phyloP scores from a whole-genome alignment of 305 asterid species.

The Caryopteris hybrid region DNA sequence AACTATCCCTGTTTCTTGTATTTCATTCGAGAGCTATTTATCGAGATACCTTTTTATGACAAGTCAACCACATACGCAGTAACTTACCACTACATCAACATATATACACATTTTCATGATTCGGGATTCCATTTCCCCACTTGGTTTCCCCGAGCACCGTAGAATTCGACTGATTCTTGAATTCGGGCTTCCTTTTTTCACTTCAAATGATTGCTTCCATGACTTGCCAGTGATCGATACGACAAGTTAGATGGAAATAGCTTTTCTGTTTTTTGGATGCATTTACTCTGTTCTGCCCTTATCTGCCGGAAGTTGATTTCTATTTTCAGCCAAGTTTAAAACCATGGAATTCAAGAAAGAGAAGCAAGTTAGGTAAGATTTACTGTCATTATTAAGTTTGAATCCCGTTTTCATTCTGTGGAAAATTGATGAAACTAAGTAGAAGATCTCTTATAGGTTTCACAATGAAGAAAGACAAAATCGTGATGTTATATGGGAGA shows the following conservation, averaged over 20 bases:
- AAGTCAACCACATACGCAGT: constrained; percentile 29
- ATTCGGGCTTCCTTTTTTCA: background rate
- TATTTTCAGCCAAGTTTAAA: background rate
- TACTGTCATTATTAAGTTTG: background rate
- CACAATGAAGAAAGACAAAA: constrained; percentile 41
- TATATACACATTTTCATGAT: constrained; percentile 14
- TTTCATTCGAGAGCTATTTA: constrained; percentile 12
- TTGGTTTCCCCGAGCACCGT: background rate
- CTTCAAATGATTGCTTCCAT: background rate
- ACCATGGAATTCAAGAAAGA: constrained; percentile 50
- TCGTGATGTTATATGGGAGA: constrained; percentile 42
- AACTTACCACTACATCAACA: constrained; percentile 11
- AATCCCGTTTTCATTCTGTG: background rate
- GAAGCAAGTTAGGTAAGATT: constrained; percentile 48
- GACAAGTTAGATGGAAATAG: background rate
- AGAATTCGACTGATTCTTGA: background rate
- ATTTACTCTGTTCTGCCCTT: background rate
- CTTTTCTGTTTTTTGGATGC: background rate
- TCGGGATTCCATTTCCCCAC: constrained; percentile 13
- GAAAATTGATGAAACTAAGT: constrained; percentile 4
- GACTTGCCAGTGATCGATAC: background rate
- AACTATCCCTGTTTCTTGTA: constrained; percentile 1
- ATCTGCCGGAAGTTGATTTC: background rate
- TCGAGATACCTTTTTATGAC: background rate
- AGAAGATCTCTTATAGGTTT: constrained; percentile 35